phyloP scores from a whole-genome alignment of 805 yeast genomes.

The Starmerella ratchasimensis region DNA sequence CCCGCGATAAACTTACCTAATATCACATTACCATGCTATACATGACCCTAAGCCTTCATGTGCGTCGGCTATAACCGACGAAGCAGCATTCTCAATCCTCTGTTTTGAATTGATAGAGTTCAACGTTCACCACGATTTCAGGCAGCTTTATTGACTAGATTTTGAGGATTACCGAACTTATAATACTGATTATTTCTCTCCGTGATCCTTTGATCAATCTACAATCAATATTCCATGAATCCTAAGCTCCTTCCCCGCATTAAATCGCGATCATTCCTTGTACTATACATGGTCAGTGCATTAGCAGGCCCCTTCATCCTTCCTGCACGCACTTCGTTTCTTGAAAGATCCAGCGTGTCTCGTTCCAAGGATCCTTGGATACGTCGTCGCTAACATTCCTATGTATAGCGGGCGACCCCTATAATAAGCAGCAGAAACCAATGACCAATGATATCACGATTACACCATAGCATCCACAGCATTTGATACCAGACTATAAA shows the following conservation, averaged over 20 bases:
- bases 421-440: not conserved
- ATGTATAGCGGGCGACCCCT: not conserved
- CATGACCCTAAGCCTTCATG: not conserved
- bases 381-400: conserved; percentile 5
- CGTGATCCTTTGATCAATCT: not conserved
- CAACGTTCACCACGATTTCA: not conserved
- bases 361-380: too few relatives aligned
- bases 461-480: not conserved
- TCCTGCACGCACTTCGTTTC: conserved; percentile 22
- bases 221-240: conserved; percentile 1
- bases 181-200: not conserved
- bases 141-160: not conserved
- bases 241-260: not conserved
- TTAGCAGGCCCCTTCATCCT: conserved; percentile 23
- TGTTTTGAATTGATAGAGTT: not conserved
- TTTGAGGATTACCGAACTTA: not conserved
- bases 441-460: not conserved
- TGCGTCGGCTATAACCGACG: not conserved
- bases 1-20: conserved; percentile 4
- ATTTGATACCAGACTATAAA: not conserved
- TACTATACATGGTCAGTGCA: conserved; percentile 21
- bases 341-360: too few relatives aligned
- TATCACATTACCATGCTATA: conserved; percentile 1
- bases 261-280: conserved; percentile 11
- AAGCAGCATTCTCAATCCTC: not conserved